Evolutionary conservation across 805 yeast genomes (phyloP).

Genomic region (Myxozyma neotropica): DNA sequence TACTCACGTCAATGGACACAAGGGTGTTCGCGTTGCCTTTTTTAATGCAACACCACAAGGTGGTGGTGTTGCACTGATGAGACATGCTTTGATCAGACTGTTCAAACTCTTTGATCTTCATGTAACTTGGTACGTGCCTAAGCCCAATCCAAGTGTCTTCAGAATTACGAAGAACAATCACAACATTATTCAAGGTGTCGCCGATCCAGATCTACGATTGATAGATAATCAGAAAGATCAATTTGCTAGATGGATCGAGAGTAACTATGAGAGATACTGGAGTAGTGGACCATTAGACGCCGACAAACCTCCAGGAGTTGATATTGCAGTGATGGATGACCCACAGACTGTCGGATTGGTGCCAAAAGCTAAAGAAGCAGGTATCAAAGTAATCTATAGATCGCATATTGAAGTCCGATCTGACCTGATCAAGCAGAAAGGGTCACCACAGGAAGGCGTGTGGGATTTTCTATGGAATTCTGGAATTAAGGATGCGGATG

Average conservation of each 20-base stretch:
- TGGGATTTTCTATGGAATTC: slow-evolving; percentile 31
- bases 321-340: slow-evolving; percentile 32
- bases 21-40: slow-evolving; percentile 31
- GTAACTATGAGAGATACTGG: slow-evolving; percentile 30
- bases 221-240: slow-evolving; percentile 21
- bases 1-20: slow-evolving; percentile 17
- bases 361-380: slow-evolving; percentile 29
- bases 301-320: slow-evolving; percentile 31
- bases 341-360: slow-evolving; percentile 31
- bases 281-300: slow-evolving; percentile 21
- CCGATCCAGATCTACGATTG: slow-evolving; percentile 22
- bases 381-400: slow-evolving; percentile 30
- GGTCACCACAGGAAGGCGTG: slow-evolving; percentile 32
- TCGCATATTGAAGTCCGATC: slow-evolving; percentile 34
- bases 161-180: slow-evolving; percentile 34
- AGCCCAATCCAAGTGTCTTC: slow-evolving; percentile 33
- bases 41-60: slow-evolving; percentile 35
- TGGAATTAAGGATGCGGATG: slow-evolving; percentile 33
- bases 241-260: slow-evolving; percentile 27
- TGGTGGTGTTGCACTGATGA: slow-evolving; percentile 35
- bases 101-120: slow-evolving; percentile 23
- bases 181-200: slow-evolving; percentile 34
- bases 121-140: slow-evolving; percentile 33
- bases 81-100: slow-evolving; percentile 32
- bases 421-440: slow-evolving; percentile 22